A percentile compares a stretch with the other conserved stretches of the same genome.
Conservation (phyloP, 2,329 filamentous ascomycete genomes). For the Fusarium sp. region DNA sequence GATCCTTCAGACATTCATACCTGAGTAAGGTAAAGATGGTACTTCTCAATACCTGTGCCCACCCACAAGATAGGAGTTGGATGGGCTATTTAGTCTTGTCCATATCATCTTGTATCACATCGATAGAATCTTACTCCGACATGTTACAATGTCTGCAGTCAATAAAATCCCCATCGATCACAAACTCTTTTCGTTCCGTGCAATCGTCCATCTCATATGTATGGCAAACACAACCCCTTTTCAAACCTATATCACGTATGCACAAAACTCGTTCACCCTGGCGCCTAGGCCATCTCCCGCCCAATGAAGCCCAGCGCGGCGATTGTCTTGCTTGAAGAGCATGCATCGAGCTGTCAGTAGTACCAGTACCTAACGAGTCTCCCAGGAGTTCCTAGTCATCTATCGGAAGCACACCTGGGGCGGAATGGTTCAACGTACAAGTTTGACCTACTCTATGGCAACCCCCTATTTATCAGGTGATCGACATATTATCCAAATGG, state of each 20-base stretch:
- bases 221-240: background rate
- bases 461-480: background rate
- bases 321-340: background rate
- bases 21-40: background rate
- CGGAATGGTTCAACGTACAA: background rate
- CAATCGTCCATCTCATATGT: background rate
- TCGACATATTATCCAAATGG: background rate
- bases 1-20: constrained; percentile 46
- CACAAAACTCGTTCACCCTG: background rate
- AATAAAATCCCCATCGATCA: background rate
- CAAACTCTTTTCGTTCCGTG: background rate
- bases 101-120: background rate
- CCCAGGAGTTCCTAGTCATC: background rate
- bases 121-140: background rate
- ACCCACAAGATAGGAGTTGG: background rate
- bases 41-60: background rate
- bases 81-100: background rate
- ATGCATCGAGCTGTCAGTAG: background rate
- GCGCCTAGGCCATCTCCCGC: background rate
- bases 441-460: background rate
- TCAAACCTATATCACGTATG: background rate
- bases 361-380: background rate
- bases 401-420: background rate
- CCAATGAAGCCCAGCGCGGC: background rate
- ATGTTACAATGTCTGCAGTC: background rate